These are phyloP conservation scores for Fusarium citri DNA, from an alignment of 2,329 filamentous ascomycete species.

Conservation along the genomic window DNA sequence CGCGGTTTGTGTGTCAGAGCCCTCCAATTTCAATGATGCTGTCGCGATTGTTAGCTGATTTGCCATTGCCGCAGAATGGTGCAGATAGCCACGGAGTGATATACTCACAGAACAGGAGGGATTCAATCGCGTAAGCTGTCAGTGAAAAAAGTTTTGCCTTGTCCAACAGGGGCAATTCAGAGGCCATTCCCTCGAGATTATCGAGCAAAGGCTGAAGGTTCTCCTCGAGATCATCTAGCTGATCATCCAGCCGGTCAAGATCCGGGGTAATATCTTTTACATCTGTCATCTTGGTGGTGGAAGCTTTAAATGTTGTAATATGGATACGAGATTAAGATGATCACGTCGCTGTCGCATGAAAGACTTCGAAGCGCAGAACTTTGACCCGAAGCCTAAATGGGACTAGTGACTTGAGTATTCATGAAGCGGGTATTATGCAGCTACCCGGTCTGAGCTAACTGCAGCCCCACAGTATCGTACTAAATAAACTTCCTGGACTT, in stretches of 20 bases:
- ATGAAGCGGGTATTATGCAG: slow-evolving; percentile 18
- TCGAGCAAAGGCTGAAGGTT: slow-evolving; percentile 79
- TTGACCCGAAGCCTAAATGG: slow-evolving; percentile 29
- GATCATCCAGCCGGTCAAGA: slow-evolving; percentile 78
- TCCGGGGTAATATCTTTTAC: slow-evolving; percentile 71
- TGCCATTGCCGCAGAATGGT: background rate
- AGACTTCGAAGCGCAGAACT: slow-evolving; percentile 38
- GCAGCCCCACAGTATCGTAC: background rate
- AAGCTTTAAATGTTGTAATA: slow-evolving; percentile 2
- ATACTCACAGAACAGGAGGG: slow-evolving; percentile 81
- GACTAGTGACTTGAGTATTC: slow-evolving; percentile 24
- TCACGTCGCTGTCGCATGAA: slow-evolving; percentile 37
- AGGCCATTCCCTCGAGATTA: slow-evolving; percentile 74
- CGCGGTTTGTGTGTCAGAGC: slow-evolving; percentile 84
- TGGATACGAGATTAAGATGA: slow-evolving; percentile 20
- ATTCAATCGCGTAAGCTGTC: slow-evolving; percentile 89
- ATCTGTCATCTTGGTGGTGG: slow-evolving; percentile 51
- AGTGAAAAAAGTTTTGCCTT: slow-evolving; percentile 95
- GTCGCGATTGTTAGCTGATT: slow-evolving; percentile 1
- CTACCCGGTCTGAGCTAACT: background rate
- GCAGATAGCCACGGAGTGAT: too few species aligned
- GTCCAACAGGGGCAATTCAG: slow-evolving; percentile 89
- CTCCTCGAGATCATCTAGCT: slow-evolving; percentile 83
- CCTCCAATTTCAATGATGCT: slow-evolving; percentile 82
- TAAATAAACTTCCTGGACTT: background rate